These are phyloP conservation scores for Plasmodium gaboni DNA, from an alignment of 169 alveolate species.

Conservation along the genomic window DNA sequence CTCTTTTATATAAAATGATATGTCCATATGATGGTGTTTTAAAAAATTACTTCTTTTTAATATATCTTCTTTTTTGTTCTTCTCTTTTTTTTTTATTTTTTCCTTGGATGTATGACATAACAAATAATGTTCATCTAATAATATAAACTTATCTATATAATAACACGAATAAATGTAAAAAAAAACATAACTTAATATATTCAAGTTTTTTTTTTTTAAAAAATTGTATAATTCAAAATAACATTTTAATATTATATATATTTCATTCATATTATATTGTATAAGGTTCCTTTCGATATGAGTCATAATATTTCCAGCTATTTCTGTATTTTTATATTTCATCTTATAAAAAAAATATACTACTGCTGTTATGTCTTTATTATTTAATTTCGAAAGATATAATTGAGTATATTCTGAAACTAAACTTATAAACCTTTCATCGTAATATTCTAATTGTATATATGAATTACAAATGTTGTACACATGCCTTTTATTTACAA, in stretches of 20 bases:
- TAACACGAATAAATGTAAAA: background rate
- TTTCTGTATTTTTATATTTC: background rate
- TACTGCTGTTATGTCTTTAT: slow-evolving; percentile 28
- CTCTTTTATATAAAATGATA: background rate
- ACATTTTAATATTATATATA: background rate
- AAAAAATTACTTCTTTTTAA: background rate
- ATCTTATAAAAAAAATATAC: slow-evolving; percentile 2
- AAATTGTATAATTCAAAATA: background rate
- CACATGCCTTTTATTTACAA: slow-evolving; percentile 23
- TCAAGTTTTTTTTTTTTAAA: background rate
- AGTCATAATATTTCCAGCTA: background rate
- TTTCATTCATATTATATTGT: background rate
- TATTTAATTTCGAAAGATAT: background rate
- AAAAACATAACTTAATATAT: background rate
- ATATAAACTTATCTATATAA: background rate
- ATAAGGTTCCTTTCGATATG: background rate
- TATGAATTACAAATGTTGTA: slow-evolving; percentile 32
- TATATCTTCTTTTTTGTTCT: background rate
- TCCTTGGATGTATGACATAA: background rate
- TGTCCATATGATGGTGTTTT: too few relatives aligned
- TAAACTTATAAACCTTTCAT: background rate
- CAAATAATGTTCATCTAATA: too few relatives aligned
- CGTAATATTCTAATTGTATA: slow-evolving; percentile 4
- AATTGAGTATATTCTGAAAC: background rate
- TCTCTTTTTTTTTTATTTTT: background rate